These are phyloP conservation scores for Pseudocercospora fuligena DNA, from an alignment of 2,329 filamentous ascomycete genomes.

Conservation along the genomic window DNA sequence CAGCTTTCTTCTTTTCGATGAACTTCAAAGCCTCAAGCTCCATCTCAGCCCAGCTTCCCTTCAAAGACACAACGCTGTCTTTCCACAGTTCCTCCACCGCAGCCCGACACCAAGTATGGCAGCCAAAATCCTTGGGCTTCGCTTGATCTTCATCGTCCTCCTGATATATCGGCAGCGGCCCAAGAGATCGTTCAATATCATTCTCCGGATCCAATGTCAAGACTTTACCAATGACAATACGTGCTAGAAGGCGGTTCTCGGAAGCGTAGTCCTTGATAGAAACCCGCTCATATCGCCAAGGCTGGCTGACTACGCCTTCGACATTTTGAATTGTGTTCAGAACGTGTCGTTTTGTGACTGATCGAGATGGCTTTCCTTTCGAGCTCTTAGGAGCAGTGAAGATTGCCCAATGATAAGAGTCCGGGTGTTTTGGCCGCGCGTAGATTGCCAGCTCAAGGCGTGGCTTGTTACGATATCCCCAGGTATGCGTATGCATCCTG, in stretches of 20 bases:
- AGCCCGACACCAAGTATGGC: constrained; percentile 22
- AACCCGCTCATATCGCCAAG: constrained; percentile 26
- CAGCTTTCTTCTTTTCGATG: constrained; percentile 18
- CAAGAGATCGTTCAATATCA: constrained; percentile 11
- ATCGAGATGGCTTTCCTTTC: constrained; percentile 10
- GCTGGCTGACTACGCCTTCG: constrained; percentile 16
- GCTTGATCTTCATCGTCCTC: constrained; percentile 14
- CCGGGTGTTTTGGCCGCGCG: constrained; percentile 32
- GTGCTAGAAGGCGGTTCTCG: constrained; percentile 19
- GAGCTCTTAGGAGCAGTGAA: constrained; percentile 30
- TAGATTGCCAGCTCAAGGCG: constrained; percentile 35
- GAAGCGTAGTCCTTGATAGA: constrained; percentile 5
- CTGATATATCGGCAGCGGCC: constrained; percentile 21
- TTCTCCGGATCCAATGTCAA: neutral
- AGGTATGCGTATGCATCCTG: neutral
- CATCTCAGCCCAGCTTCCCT: constrained; percentile 16
- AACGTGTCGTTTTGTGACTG: constrained; percentile 26
- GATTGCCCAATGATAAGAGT: constrained; percentile 32
- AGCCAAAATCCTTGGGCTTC: constrained; percentile 15
- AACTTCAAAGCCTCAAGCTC: constrained; percentile 19
- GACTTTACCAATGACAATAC: constrained; percentile 24
- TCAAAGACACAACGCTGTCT: constrained; percentile 8
- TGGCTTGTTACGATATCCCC: constrained; percentile 27
- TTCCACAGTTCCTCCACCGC: constrained; percentile 13
- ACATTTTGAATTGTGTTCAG: constrained; percentile 24